Evolutionary conservation across 352 stramenopile genomes (phyloP).

Genomic region (Phytophthora pini): DNA sequence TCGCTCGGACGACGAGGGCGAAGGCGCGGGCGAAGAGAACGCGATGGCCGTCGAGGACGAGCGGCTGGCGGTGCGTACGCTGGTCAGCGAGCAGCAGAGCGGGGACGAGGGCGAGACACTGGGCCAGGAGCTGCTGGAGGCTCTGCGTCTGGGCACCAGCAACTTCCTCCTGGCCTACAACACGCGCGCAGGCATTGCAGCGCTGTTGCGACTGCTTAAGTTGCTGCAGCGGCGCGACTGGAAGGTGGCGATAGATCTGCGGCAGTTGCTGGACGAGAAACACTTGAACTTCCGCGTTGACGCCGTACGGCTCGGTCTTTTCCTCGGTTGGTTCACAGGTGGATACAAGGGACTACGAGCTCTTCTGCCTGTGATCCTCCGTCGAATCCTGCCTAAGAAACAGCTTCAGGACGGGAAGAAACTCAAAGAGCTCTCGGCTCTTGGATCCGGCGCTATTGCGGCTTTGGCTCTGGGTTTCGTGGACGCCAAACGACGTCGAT

Average conservation of each 20-base stretch:
- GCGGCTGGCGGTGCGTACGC: slow-evolving; percentile 27
- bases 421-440: slow-evolving; percentile 55
- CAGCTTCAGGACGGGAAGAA: slow-evolving; percentile 29
- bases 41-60: slow-evolving; percentile 15
- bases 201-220: slow-evolving; percentile 74
- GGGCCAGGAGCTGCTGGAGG: slow-evolving; percentile 65
- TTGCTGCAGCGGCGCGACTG: slow-evolving; percentile 69
- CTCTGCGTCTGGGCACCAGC: slow-evolving; percentile 71
- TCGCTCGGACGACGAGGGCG: slow-evolving; percentile 37
- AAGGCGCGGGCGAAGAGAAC: slow-evolving; percentile 15
- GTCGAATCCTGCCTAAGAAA: slow-evolving; percentile 31
- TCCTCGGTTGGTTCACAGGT: slow-evolving; percentile 86
- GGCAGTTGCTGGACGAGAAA: slow-evolving; percentile 76
- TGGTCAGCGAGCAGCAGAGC: slow-evolving; percentile 33
- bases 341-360: slow-evolving; percentile 72
- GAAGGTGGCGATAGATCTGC: slow-evolving; percentile 54
- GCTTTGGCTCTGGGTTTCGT: slow-evolving; percentile 71
- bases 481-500: slow-evolving; percentile 70
- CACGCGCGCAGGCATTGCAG: slow-evolving; percentile 79
- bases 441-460: slow-evolving; percentile 67
- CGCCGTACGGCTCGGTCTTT: slow-evolving; percentile 85
- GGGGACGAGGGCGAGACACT: slow-evolving; percentile 44
- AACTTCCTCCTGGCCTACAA: slow-evolving; percentile 92
- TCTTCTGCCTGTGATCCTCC: slow-evolving; percentile 57
- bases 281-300: slow-evolving; percentile 84